phyloP scores from a whole-genome alignment of 768 basidiomycete genomes.

The Boletus edulis region DNA sequence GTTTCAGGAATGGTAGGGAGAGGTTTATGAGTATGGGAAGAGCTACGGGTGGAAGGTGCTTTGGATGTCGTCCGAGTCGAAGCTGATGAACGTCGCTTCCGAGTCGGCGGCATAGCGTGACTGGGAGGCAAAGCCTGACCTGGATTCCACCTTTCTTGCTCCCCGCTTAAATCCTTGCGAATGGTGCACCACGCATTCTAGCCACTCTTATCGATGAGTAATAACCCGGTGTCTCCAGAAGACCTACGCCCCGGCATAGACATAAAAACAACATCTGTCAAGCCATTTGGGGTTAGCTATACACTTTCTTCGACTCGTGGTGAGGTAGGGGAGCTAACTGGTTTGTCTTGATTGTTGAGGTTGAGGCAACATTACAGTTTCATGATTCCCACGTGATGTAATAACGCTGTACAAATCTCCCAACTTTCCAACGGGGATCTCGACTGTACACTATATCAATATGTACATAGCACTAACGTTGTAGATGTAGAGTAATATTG shows the following conservation, averaged over 20 bases:
- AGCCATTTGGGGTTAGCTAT: not conserved
- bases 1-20: not conserved
- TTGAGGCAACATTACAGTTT: too few relatives aligned
- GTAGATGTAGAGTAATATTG: too few relatives aligned
- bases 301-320: too few relatives aligned
- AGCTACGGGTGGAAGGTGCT: not conserved
- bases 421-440: too few relatives aligned
- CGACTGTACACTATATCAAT: too few relatives aligned
- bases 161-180: not conserved
- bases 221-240: not conserved
- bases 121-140: not conserved
- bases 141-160: not conserved
- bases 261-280: not conserved
- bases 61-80: not conserved
- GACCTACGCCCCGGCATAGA: not conserved
- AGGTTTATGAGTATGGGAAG: not conserved
- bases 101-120: not conserved
- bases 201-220: not conserved
- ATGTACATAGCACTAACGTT: too few relatives aligned
- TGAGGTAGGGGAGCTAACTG: too few relatives aligned
- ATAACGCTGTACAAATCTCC: too few relatives aligned
- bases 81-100: not conserved
- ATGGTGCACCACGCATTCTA: not conserved
- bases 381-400: too few relatives aligned
- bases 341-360: too few relatives aligned